Conservation (phyloP, 345 rosid species). For the Trapa bicornis region DNA sequence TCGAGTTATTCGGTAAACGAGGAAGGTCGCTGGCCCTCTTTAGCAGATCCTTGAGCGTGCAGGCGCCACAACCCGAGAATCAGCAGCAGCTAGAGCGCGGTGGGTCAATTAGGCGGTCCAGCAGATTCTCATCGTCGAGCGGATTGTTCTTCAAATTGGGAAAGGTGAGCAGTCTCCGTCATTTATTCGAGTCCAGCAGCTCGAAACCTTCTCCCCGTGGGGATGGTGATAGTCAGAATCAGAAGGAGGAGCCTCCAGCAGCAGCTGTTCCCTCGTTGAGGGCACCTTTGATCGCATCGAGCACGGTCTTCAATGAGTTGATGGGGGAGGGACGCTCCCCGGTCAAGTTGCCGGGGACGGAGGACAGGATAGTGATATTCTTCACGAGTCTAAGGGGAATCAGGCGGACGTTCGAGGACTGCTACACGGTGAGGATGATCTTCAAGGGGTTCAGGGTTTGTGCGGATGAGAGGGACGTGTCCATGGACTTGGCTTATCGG, state of each 20-base stretch:
- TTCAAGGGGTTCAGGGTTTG: slow-evolving; percentile 71
- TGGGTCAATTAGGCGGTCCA: slow-evolving; percentile 30
- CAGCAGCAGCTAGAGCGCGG: slow-evolving; percentile 37
- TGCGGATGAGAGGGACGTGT: slow-evolving; percentile 83
- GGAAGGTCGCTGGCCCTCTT: neutral
- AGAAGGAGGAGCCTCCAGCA: neutral
- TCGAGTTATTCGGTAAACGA: slow-evolving; percentile 9
- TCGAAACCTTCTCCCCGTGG: neutral
- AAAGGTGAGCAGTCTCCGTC: slow-evolving; percentile 12
- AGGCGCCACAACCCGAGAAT: neutral
- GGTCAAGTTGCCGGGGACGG: slow-evolving; percentile 64
- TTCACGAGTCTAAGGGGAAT: slow-evolving; percentile 76
- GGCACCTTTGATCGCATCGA: slow-evolving; percentile 7
- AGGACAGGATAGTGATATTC: slow-evolving; percentile 83
- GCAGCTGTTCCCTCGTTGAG: neutral
- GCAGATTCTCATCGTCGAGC: slow-evolving; percentile 5
- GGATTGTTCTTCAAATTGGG: neutral
- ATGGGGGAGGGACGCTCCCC: neutral
- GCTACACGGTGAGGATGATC: slow-evolving; percentile 76
- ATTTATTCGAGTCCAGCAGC: no score
- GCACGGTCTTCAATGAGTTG: no score
- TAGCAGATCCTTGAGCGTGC: slow-evolving; percentile 8
- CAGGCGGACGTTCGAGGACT: slow-evolving; percentile 85
- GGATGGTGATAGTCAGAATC: no score
- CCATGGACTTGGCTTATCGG: slow-evolving; percentile 73